Evolutionary conservation across 306 rosid genomes (phyloP).

Genomic region (Dalbergia cultrata): DNA sequence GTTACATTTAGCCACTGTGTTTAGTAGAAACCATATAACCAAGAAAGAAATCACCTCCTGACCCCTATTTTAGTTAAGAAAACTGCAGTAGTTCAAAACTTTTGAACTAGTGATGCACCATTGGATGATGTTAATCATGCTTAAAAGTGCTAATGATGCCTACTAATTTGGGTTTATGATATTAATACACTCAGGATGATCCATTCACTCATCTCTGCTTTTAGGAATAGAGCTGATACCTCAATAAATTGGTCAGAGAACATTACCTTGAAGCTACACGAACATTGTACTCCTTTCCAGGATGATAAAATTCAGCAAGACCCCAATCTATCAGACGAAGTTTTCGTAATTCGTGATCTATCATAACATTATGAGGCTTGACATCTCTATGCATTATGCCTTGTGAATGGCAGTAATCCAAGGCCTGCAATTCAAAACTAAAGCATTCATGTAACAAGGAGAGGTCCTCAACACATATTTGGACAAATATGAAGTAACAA

Average conservation of each 20-base stretch:
- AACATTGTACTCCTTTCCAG: constrained; percentile 89
- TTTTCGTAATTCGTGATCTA: constrained; percentile 87
- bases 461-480: constrained; percentile 33
- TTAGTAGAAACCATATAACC: background rate
- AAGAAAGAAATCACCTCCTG: constrained; percentile 25
- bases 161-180: constrained; percentile 19
- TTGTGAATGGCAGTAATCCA: constrained; percentile 93
- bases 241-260: background rate
- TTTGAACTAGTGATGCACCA: constrained; percentile 9
- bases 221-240: constrained; percentile 15
- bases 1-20: background rate
- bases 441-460: constrained; percentile 32
- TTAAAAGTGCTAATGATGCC: constrained; percentile 18
- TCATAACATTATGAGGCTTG: constrained; percentile 94
- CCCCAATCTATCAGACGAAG: constrained; percentile 97
- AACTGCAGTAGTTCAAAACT: background rate
- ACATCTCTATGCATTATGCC: constrained; percentile 96
- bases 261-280: constrained; percentile 90
- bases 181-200: constrained; percentile 24
- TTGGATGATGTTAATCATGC: constrained; percentile 28
- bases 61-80: background rate
- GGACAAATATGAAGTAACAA: constrained; percentile 2
- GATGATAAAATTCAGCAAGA: constrained; percentile 92
- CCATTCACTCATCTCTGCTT: constrained; percentile 28
- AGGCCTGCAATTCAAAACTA: constrained; percentile 64